These are phyloP conservation scores for Aspergillus calidoustus DNA, from an alignment of 2,329 filamentous ascomycete genomes.

Conservation along the genomic window DNA sequence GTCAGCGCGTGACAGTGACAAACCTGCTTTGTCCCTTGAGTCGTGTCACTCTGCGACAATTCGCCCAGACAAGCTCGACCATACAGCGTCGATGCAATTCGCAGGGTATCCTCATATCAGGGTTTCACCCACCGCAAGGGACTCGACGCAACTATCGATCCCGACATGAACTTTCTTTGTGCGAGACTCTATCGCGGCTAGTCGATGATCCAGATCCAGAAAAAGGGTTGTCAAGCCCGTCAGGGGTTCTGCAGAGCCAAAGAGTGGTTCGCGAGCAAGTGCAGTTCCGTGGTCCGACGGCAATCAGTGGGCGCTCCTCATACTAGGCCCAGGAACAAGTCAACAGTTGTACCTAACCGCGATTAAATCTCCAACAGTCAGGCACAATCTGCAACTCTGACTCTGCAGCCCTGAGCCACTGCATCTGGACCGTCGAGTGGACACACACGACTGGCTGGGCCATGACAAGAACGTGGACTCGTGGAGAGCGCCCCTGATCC, in stretches of 20 bases:
- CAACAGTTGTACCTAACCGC: background rate
- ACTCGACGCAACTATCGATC: background rate
- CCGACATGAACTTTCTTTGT: background rate
- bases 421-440: background rate
- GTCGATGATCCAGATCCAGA: background rate
- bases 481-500: background rate
- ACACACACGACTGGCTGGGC: background rate
- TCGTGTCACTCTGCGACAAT: background rate
- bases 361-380: background rate
- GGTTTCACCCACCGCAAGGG: conserved; percentile 1
- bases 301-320: background rate
- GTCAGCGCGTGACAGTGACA: background rate
- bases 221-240: background rate
- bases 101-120: conserved; percentile 1
- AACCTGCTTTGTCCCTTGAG: background rate
- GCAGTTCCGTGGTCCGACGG: background rate
- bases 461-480: background rate
- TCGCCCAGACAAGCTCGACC: background rate
- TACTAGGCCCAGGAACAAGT: background rate
- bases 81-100: background rate
- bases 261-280: background rate
- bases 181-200: background rate
- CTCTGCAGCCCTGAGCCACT: background rate
- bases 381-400: background rate
- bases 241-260: background rate